phyloP scores from a whole-genome alignment of 257 asterid genomes.

The Jacaranda mimosifolia region DNA sequence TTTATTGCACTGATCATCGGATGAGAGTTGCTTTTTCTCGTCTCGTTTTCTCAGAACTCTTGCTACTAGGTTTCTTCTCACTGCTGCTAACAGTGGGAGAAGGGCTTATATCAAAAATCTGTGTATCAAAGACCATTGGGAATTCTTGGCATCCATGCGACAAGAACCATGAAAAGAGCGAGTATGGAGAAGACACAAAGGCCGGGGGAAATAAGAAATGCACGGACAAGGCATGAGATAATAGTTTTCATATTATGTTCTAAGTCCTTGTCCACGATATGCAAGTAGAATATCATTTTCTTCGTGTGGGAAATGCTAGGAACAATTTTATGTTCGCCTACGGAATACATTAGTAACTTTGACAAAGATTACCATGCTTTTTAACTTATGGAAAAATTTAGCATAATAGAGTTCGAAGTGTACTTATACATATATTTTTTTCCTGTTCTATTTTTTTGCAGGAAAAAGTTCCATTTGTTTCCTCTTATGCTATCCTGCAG shows the following conservation, averaged over 20 bases:
- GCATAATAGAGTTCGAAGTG: neutral
- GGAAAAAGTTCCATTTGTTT: slow-evolving; percentile 68
- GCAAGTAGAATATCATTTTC: too few species aligned
- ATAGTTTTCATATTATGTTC: too few species aligned
- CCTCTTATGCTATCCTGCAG: slow-evolving; percentile 62
- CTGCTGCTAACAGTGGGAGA: slow-evolving; percentile 65
- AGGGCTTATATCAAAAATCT: slow-evolving; percentile 56
- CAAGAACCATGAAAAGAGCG: slow-evolving; percentile 31
- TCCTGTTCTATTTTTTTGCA: slow-evolving; percentile 23
- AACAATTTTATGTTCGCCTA: too few species aligned
- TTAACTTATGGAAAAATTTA: too few species aligned
- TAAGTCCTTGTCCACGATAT: too few species aligned
- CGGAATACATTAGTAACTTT: too few species aligned
- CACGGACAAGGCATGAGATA: slow-evolving; percentile 48
- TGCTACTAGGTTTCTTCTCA: slow-evolving; percentile 75
- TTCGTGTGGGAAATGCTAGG: too few species aligned
- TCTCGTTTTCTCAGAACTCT: slow-evolving; percentile 52
- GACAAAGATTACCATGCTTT: too few species aligned
- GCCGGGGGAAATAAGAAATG: slow-evolving; percentile 58
- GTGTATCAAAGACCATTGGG: slow-evolving; percentile 53
- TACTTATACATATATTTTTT: neutral
- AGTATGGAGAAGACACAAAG: slow-evolving; percentile 15
- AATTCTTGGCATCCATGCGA: slow-evolving; percentile 72
- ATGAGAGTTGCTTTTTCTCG: neutral
- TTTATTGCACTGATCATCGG: neutral